Evolutionary conservation across 1,284 basidiomycete species (phyloP).

Genomic region (Ganoderma sinense): DNA sequence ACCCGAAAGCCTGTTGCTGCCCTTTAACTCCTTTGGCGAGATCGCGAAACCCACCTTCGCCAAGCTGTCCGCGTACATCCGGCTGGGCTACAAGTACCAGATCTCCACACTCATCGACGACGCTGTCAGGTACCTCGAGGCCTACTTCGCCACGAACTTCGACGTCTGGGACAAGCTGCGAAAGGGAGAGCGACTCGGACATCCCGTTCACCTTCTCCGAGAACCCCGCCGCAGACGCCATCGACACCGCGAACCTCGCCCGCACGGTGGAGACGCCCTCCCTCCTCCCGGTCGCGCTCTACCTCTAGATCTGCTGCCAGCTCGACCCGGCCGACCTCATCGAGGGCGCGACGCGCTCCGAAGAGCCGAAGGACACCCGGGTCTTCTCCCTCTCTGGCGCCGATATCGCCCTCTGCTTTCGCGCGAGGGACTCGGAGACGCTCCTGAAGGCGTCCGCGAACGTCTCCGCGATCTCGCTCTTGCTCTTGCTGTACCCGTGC

Average conservation of each 20-base stretch:
- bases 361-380: not conserved
- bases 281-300: not conserved
- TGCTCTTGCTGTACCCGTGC: not conserved
- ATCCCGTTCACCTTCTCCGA: not conserved
- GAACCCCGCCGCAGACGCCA: not conserved
- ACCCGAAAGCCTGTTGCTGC: not conserved
- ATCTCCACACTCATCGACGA: not conserved
- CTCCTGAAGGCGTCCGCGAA: not conserved
- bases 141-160: not conserved
- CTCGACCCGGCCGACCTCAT: not conserved
- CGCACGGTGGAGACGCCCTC: not conserved
- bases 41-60: not conserved
- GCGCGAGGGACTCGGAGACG: not conserved
- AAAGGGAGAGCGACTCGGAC: not conserved
- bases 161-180: not conserved
- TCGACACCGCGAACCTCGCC: not conserved
- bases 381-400: not conserved
- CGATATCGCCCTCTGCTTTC: not conserved
- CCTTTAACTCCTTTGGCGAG: not conserved
- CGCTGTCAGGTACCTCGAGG: not conserved
- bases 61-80: not conserved
- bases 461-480: not conserved
- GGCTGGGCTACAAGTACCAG: not conserved
- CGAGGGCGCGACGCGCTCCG: not conserved
- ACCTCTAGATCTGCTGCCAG: conserved; percentile 1